Base-by-base conservation (phyloP, 176 grass and related monocot species). In the Miscanthus lutarioriparius region DNA sequence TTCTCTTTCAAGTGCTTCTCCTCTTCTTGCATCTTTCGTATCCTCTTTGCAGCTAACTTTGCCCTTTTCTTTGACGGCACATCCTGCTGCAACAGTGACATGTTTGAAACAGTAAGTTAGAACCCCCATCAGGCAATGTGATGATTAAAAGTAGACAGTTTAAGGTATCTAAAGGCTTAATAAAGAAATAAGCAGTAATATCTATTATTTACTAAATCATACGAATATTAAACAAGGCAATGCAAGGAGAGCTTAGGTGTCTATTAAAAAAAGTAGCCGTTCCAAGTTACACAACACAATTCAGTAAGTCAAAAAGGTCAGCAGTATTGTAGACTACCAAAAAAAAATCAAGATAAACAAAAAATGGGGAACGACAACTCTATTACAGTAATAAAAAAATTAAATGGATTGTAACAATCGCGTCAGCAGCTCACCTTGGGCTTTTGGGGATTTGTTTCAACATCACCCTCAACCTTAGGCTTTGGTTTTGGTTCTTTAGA, bases 1-100 rank as follows among this genome's bases (percentile, higher is more conserved):
- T n/a, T 95, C 83, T 98, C 96, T 85, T 92, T 80, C 37, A 95
- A 80, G 12, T 78, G 53, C 81, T 95, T 93, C 65, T 98, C 96
- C 41, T 98, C 96, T 85, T 95, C 91, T 82, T 92, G 91, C 78
- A 98, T 83, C 59, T 94, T 98, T 61, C 74, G 75, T 67, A 90
- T 86, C 83, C 91, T 95, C 91, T 98, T 98, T 12, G 92, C 89
- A 19, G 82, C 82, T 59, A 88, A 26, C 41, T 92, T 98, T 16
- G 63, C 48, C 63, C 64, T 93, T 47, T 89, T 90, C 61, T 90
- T 93, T 16, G 71, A 11, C 7, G 81, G 82, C 27, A 36, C 15
- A 1, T 76, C 47, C 56, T 77, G 78, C 83, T 83, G 74, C 28
- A 61, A 54, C 9, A 14, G 10, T 28, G 65, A 77, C 37, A 64